Base-by-base conservation (phyloP, 2,329 filamentous ascomycete species). In the Immersiporthe knoxdaviesiana region DNA sequence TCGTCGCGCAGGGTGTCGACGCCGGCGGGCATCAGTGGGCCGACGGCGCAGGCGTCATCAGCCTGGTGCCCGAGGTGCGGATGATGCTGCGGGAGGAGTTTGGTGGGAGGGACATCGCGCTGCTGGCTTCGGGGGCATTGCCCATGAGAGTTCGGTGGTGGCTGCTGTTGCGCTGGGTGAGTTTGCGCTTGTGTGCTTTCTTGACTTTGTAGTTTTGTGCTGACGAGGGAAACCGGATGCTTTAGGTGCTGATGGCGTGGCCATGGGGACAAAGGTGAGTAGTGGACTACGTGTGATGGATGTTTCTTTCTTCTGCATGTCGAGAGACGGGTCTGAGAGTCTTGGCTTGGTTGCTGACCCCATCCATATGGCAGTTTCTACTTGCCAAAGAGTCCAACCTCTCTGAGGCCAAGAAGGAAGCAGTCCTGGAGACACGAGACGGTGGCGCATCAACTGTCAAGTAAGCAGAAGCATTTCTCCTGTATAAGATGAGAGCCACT, bases 1-100 rank as follows among this genome's bases (percentile, higher is more conserved):
- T 91, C 1, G 86, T 91, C 8, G 82, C 87, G 6, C 89, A 91
- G 76, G 89, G 89, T 2, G 81, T 83, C 7, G 89, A 91, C 77
- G 89, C 88, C 0, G 89, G 88, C 10, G 89, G 89, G 0, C 89
- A 91, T 74, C 88, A 89, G 71, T 84, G 87, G 59, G 80, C 81
- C 0, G 77, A 79, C 30, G 87, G 85, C 3, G 83, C 85, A 2
- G 83, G 88, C 7, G 78, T 91, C 2, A 76, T 90, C 3, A 80
- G 83, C 2, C 77, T 91, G 3, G 76, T 91, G 50, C 87, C 87
- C 0, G 88, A 91, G 77, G 82, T 89, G 11, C 78, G 77, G 62
- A 82, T 84, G 68, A 80, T 84, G 67, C 71, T 90, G 21, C 76
- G 74, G 2, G 73, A 69, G 0, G 79, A 81, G 73, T 81, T 81